Evolutionary conservation across 805 yeast species (phyloP), one percentile per base, ranked within the genome.

Genomic region (Lachancea meyersii): DNA sequence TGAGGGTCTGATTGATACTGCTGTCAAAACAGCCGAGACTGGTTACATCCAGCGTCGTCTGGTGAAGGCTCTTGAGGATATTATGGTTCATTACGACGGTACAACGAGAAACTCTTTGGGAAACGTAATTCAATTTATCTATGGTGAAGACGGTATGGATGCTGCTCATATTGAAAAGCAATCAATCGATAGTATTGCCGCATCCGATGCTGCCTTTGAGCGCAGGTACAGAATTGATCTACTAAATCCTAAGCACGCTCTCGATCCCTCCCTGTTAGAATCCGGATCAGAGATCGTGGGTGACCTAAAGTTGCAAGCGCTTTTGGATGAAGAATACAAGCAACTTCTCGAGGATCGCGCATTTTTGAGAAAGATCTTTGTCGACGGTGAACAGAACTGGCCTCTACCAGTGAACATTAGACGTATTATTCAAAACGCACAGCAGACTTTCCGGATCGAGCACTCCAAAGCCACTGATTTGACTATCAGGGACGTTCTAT

Each of bases 81-180:
- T 89, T 52, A 88, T 88, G 94, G 97, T 89, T 34, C 96, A 91
- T 62, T 93, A 93, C 58, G 99, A 93, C 71, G 96, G 96, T 61
- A 91, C 98, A 11, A 89, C 97, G 0, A 82, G 99, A 72, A 93
- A 93, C 67, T 94, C 99, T 4, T 70, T 93, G 50, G 99, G 99
- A 58, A 96, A 91, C 61, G 77, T 93, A 49, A 85, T 93, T 56
- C 97, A 93, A 71, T 93, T 93, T 67, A 76, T 89, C 47, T 93
- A 93, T 60, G 99, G 99, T 73, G 99, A 93, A 67, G 99, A 93
- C 70, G 99, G 99, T 68, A 74, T 93, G 57, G 99, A 93, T 72
- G 98, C 96, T 59, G 85, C 97, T 22, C 95, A 89, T 61, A 97
- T 93, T 48, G 99, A 93, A 65, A 88, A 86, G 61, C 99, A 93